Evolutionary conservation across 2,329 filamentous ascomycete species (phyloP).

Genomic region (Coniochaeta pulveracea): DNA sequence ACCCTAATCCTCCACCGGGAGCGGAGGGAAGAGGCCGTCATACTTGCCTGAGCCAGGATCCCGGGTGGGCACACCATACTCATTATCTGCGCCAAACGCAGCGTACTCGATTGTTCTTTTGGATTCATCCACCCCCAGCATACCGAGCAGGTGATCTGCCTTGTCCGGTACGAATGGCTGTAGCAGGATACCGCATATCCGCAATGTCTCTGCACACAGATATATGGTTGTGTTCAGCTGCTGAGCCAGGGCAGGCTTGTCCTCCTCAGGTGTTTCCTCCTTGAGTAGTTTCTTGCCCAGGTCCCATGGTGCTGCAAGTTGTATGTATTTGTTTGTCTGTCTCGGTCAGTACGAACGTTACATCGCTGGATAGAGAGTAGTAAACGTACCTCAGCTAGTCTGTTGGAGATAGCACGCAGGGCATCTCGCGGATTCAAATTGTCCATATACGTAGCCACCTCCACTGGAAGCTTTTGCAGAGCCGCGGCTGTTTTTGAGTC

Average conservation of each 20-base stretch:
- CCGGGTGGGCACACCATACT: constrained; percentile 48
- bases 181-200: constrained; percentile 71
- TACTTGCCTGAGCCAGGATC: constrained; percentile 23
- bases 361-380: background rate
- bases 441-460: constrained; percentile 38
- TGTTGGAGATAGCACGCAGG: too few species aligned
- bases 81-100: constrained; percentile 47
- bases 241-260: constrained; percentile 3
- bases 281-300: too few species aligned
- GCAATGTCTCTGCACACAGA: constrained; percentile 61
- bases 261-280: constrained; percentile 16
- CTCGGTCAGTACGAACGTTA: background rate
- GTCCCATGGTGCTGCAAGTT: constrained; percentile 57
- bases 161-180: constrained; percentile 88
- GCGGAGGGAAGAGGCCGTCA: constrained; percentile 40
- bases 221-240: constrained; percentile 50
- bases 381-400: constrained; percentile 5
- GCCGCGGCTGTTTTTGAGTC: too few species aligned
- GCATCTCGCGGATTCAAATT: constrained; percentile 53
- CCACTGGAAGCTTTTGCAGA: constrained; percentile 8
- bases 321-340: constrained; percentile 58
- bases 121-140: constrained; percentile 57
- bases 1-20: constrained; percentile 22
- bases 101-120: constrained; percentile 55
- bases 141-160: constrained; percentile 59